Evolutionary conservation across 148 eudicot species (phyloP).

Genomic region (Polygonum aviculare): DNA sequence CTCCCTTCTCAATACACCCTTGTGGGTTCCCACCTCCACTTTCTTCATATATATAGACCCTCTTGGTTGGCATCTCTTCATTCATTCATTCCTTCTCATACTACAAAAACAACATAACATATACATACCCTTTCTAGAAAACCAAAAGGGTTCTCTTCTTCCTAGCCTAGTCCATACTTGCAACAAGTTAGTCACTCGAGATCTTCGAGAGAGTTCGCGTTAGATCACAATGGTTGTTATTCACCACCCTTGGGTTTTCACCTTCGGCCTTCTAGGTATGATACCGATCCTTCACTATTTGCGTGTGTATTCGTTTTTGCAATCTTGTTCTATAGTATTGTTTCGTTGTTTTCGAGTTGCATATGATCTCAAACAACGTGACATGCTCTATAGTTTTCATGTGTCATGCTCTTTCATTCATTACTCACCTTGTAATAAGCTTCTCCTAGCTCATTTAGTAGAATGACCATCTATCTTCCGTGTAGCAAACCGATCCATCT

Average conservation of each 20-base stretch:
- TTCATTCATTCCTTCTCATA: background rate
- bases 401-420: too few species aligned
- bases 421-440: too few species aligned
- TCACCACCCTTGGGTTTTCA: slow-evolving; percentile 47
- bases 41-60: background rate
- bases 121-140: background rate
- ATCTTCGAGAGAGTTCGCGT: too few species aligned
- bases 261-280: slow-evolving; percentile 72
- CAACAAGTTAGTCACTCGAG: background rate
- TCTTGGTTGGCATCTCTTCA: background rate
- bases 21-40: background rate
- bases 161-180: background rate
- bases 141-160: background rate
- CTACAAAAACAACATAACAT: background rate
- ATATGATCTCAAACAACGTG: too few species aligned
- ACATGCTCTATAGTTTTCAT: too few species aligned
- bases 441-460: too few species aligned
- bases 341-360: too few species aligned
- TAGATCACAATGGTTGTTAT: background rate
- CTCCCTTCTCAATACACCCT: background rate
- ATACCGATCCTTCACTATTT: background rate
- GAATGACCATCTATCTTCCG: too few species aligned
- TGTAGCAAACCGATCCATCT: too few species aligned
- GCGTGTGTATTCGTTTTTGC: too few species aligned
- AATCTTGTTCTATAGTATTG: too few species aligned